Evolutionary conservation across 495 filamentous ascomycete species (phyloP), one percentile per base, ranked within the genome.

Genomic region (Neurospora cerealis): DNA sequence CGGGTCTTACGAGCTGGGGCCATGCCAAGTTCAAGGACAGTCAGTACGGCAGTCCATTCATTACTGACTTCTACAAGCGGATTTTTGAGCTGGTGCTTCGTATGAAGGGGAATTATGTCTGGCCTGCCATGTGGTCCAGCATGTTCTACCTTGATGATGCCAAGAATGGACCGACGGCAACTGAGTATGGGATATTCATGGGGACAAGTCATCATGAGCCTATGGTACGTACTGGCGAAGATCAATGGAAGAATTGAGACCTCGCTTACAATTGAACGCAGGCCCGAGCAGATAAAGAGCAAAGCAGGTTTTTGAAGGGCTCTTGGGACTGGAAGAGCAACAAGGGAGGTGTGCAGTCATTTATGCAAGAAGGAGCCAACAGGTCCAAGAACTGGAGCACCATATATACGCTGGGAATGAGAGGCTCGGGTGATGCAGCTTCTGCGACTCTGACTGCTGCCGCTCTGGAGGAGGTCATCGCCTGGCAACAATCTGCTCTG

Each of bases 21-120:
- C 80, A 86, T 62, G 77, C 76, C 6, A 79, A 75, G 36, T 75
- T 74, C 73, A 78, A 72, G 34, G 24, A 72, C 1, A 77, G 74
- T 54, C 74, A 75, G 70, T 88, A 86, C 69, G 86, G 86, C 0
- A 80, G 84, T 15, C 83, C 85, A 5, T 91, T 85, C 76, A 84
- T 87, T 70, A 83, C 84, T 11, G 84, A 88, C 36, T 91, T 92
- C 79, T 91, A 91, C 79, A 82, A 81, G 38, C 83, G 81, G 54
- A 88, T 92, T 4, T 92, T 91, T 75, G 90, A 92, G 78, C 83
- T 92, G 1, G 80, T 91, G 1, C 83, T 91, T 2, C 84, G 90
- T 3, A 79, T 90, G 37, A 85, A 85, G 41, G 90, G 88, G 0
- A 92, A 92, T 77, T 91, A 90, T 73, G 78, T 92, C 42, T 92